phyloP scores from a whole-genome alignment of 331 rosid genomes.

The Pyrus hybrid region DNA sequence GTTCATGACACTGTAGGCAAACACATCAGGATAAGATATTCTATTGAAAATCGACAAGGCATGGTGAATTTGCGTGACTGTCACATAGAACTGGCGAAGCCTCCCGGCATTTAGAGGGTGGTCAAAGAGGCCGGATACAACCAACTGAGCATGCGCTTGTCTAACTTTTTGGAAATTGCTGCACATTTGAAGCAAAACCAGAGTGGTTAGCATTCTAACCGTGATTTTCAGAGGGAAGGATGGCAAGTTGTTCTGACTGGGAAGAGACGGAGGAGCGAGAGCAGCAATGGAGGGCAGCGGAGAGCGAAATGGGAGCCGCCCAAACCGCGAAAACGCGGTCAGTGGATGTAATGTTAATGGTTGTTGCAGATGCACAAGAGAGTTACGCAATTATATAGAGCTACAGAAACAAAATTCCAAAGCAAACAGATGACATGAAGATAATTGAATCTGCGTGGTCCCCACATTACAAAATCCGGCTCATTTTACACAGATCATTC shows the following conservation, averaged over 20 bases:
- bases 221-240: background rate
- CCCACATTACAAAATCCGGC: slow-evolving; percentile 10
- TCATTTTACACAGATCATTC: background rate
- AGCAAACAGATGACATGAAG: background rate
- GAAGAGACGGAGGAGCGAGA: slow-evolving; percentile 1
- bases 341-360: background rate
- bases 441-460: background rate
- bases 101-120: slow-evolving; percentile 28
- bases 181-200: slow-evolving; percentile 34
- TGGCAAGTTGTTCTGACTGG: background rate
- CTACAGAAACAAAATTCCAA: slow-evolving; percentile 15
- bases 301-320: too few relatives aligned
- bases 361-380: background rate
- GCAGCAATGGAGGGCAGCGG: background rate
- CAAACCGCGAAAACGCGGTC: too few relatives aligned
- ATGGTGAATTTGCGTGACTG: slow-evolving; percentile 3
- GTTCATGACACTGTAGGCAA: slow-evolving; percentile 29
- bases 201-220: slow-evolving; percentile 13
- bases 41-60: slow-evolving; percentile 24
- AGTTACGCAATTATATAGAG: background rate
- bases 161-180: slow-evolving; percentile 20
- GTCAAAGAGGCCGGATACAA: slow-evolving; percentile 28
- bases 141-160: slow-evolving; percentile 34
- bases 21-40: slow-evolving; percentile 31
- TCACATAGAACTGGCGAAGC: slow-evolving; percentile 30